These are phyloP conservation scores for Chlorociboria aeruginascens DNA, from an alignment of 495 filamentous ascomycete species.

Conservation along the genomic window DNA sequence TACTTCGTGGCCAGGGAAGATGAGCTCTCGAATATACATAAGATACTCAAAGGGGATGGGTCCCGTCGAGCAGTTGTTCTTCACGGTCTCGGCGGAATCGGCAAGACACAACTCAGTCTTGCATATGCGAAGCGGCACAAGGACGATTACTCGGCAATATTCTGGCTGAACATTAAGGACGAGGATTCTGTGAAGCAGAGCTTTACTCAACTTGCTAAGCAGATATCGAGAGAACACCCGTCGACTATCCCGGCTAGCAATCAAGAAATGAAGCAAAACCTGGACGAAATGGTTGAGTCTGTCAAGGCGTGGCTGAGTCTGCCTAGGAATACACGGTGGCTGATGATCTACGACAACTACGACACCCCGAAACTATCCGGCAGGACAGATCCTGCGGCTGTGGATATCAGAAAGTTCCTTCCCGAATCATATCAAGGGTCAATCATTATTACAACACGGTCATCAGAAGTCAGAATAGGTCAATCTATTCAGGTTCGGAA, in stretches of 20 bases:
- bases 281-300: constrained; percentile 18
- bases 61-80: constrained; percentile 18
- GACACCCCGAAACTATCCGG: constrained; percentile 25
- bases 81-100: constrained; percentile 15
- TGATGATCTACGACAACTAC: constrained; percentile 33
- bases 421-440: constrained; percentile 25
- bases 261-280: constrained; percentile 7
- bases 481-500: constrained; percentile 21
- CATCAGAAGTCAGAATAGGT: constrained; percentile 21
- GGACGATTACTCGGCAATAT: constrained; percentile 14
- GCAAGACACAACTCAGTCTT: constrained; percentile 20
- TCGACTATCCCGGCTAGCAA: constrained; percentile 10
- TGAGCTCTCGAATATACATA: constrained; percentile 20
- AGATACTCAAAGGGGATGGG: constrained; percentile 14
- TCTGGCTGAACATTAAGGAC: constrained; percentile 18
- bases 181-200: constrained; percentile 25
- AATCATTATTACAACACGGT: constrained; percentile 31
- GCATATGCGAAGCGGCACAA: constrained; percentile 13
- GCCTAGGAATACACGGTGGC: constrained; percentile 28
- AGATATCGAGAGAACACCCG: constrained; percentile 21
- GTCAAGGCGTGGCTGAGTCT: constrained; percentile 28
- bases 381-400: constrained; percentile 5
- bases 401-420: constrained; percentile 26
- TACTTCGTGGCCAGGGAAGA: constrained; percentile 14
- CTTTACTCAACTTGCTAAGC: constrained; percentile 19